Evolutionary conservation across 805 yeast species (phyloP).

Genomic region (Lipomyces oligophaga): DNA sequence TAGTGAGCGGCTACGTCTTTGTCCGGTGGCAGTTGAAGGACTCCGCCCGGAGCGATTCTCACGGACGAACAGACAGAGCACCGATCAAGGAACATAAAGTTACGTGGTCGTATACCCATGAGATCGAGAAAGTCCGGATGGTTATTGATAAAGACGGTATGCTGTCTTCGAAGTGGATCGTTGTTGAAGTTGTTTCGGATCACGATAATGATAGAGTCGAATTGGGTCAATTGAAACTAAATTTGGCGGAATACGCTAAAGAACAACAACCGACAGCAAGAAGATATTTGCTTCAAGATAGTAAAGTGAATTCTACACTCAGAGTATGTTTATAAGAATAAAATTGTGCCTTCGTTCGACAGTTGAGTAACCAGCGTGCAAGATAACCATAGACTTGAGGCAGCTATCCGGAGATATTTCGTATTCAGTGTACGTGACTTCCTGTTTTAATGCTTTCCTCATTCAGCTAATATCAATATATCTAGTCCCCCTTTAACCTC

Average conservation of each 20-base stretch:
- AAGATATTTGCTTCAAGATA: constrained; percentile 66
- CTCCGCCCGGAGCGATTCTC: constrained; percentile 42
- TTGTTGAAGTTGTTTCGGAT: constrained; percentile 47
- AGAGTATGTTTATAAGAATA: constrained; percentile 34
- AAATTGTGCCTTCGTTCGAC: neutral
- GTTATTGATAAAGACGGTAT: constrained; percentile 40
- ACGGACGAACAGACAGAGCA: constrained; percentile 46
- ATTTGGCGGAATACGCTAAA: constrained; percentile 65
- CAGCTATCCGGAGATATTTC: constrained; percentile 26
- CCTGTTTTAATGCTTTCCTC: neutral
- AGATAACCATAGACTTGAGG: constrained; percentile 12
- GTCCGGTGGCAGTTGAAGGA: constrained; percentile 63
- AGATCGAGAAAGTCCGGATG: constrained; percentile 42
- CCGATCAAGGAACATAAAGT: constrained; percentile 52
- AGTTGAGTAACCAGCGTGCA: too few species aligned
- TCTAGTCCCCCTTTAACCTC: constrained; percentile 37
- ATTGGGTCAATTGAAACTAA: constrained; percentile 64
- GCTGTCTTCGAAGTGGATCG: constrained; percentile 40
- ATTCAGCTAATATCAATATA: neutral
- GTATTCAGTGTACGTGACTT: constrained; percentile 17
- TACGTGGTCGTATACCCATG: constrained; percentile 45
- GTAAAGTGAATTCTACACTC: constrained; percentile 79
- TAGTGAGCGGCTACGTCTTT: constrained; percentile 62
- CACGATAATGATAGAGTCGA: constrained; percentile 42
- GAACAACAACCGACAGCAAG: constrained; percentile 51